These are phyloP conservation scores for Diaporthe nobilis DNA, from an alignment of 2,329 filamentous ascomycete genomes.

Conservation along the genomic window DNA sequence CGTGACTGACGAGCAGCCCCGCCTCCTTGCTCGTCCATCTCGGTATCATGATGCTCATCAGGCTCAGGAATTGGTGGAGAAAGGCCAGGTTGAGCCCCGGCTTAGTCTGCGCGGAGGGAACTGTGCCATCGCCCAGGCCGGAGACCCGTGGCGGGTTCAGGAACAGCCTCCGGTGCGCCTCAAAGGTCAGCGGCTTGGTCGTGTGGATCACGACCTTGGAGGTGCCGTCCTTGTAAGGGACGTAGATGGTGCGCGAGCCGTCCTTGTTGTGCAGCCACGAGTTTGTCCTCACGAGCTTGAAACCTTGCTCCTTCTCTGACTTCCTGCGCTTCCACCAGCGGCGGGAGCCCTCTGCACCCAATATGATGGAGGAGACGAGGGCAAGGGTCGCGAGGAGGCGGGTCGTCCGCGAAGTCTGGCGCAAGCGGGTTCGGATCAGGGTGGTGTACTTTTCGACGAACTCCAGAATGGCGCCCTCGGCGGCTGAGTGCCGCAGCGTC, in stretches of 20 bases:
- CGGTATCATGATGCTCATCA: slow-evolving; percentile 98
- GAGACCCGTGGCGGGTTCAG: slow-evolving; percentile 90
- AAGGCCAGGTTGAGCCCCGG: slow-evolving; percentile 96
- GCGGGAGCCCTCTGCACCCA: slow-evolving; percentile 82
- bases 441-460: slow-evolving; percentile 73
- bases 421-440: slow-evolving; percentile 68
- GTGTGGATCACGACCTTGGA: slow-evolving; percentile 92
- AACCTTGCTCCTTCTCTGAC: slow-evolving; percentile 86
- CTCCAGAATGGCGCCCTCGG: slow-evolving; percentile 76
- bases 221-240: slow-evolving; percentile 89
- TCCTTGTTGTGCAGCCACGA: slow-evolving; percentile 95
- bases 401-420: slow-evolving; percentile 77
- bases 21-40: slow-evolving; percentile 97
- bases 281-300: slow-evolving; percentile 87
- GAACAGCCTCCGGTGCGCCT: slow-evolving; percentile 94
- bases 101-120: slow-evolving; percentile 91
- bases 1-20: slow-evolving; percentile 88
- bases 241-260: slow-evolving; percentile 93
- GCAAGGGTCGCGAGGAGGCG: slow-evolving; percentile 83
- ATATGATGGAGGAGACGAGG: slow-evolving; percentile 83
- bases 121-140: slow-evolving; percentile 79
- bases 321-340: slow-evolving; percentile 81
- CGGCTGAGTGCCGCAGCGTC: slow-evolving; percentile 77
- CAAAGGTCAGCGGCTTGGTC: slow-evolving; percentile 94
- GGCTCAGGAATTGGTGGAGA: slow-evolving; percentile 93